These are phyloP conservation scores for Lupinus albus DNA, from an alignment of 306 rosid genomes.

Conservation along the genomic window DNA sequence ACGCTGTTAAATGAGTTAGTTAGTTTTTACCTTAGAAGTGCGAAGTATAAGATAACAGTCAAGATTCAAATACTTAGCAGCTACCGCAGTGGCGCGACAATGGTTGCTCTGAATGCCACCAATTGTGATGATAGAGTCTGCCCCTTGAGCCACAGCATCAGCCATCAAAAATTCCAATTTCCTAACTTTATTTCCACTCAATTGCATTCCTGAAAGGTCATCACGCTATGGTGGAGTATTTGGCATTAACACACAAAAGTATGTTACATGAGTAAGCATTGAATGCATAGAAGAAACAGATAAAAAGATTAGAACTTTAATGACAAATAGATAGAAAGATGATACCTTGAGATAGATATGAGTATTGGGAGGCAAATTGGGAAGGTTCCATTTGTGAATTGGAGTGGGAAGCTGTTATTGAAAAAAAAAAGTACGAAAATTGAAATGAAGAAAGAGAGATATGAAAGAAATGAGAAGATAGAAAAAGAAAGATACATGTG, in stretches of 20 bases:
- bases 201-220: slow-evolving; percentile 92
- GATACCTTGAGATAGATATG: slow-evolving; percentile 83
- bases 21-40: slow-evolving; percentile 65
- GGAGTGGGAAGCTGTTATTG: slow-evolving; percentile 79
- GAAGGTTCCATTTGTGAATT: slow-evolving; percentile 94
- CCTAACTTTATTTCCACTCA: slow-evolving; percentile 91
- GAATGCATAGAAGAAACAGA: neutral
- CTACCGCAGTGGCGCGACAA: slow-evolving; percentile 96
- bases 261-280: neutral
- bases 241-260: neutral
- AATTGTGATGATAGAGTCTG: slow-evolving; percentile 75
- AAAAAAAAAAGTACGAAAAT: no score
- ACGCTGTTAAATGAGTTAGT: neutral
- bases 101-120: slow-evolving; percentile 99
- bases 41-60: slow-evolving; percentile 77
- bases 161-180: slow-evolving; percentile 93
- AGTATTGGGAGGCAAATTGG: slow-evolving; percentile 73
- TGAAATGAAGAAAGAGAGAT: neutral
- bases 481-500: slow-evolving; percentile 46
- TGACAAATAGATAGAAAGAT: no score
- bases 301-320: neutral
- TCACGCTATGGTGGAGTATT: slow-evolving; percentile 59
- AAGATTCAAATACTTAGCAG: slow-evolving; percentile 85
- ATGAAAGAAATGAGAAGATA: neutral
- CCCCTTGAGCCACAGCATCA: slow-evolving; percentile 76